These are phyloP conservation scores for Lentinula raphanica DNA, from an alignment of 768 basidiomycete genomes.

Conservation along the genomic window DNA sequence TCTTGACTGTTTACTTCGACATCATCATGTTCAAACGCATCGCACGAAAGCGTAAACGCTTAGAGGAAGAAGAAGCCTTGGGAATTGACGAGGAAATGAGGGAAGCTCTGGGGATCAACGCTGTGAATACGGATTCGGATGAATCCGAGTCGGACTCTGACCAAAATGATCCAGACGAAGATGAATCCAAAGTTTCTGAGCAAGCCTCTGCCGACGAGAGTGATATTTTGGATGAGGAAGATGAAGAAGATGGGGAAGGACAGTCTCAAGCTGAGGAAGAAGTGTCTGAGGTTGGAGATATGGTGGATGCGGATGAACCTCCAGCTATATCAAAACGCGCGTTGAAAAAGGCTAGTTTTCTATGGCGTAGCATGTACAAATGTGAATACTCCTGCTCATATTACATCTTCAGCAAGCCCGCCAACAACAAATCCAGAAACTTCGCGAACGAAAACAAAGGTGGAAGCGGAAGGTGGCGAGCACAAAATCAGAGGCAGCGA, in stretches of 20 bases:
- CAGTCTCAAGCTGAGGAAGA: not conserved
- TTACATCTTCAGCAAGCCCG: not conserved
- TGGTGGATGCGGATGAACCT: not conserved
- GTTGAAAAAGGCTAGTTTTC: not conserved
- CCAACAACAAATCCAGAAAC: not conserved
- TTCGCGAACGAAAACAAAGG: not conserved
- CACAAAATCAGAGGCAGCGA: not conserved
- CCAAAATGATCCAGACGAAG: not conserved
- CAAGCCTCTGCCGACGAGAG: no score
- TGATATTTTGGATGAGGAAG: not conserved
- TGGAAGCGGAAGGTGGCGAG: not conserved
- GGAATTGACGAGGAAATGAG: slow-evolving; percentile 39
- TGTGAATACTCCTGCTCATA: no score
- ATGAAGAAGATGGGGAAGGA: not conserved
- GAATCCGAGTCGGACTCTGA: slow-evolving; percentile 17
- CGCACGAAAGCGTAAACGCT: slow-evolving; percentile 35
- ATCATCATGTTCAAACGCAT: slow-evolving; percentile 47
- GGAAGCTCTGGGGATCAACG: slow-evolving; percentile 37
- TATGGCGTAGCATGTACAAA: no score
- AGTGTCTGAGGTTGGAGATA: not conserved
- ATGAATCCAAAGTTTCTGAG: no score
- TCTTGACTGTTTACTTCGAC: no score
- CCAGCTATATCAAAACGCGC: not conserved
- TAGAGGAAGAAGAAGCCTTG: slow-evolving; percentile 38
- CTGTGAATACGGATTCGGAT: slow-evolving; percentile 47